Percentiles rank a stretch among this genome's conserved stretches.
Evolutionary conservation across 2,329 filamentous ascomycete species (phyloP).

Genomic region (Decorospora gaudefroyi): DNA sequence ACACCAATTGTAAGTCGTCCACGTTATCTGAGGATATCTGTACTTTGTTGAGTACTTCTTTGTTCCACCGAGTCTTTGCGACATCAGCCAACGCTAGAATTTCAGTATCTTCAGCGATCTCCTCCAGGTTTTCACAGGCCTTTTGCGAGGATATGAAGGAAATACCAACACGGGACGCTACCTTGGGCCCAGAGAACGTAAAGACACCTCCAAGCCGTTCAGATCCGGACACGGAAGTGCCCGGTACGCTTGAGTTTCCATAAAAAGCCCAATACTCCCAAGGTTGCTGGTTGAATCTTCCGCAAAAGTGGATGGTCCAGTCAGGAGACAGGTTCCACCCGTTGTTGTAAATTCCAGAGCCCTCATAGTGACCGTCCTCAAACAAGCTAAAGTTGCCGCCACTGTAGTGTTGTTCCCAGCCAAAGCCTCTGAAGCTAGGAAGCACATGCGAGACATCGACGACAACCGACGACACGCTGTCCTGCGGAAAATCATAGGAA

Average conservation of each 20-base stretch:
- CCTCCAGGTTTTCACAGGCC: constrained; percentile 63
- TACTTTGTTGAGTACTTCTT: constrained; percentile 65
- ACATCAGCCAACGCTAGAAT: constrained; percentile 54
- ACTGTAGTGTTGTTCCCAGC: constrained; percentile 65
- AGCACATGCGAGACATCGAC: constrained; percentile 69
- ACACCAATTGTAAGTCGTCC: constrained; percentile 64
- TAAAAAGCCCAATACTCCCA: constrained; percentile 38
- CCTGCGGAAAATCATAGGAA: constrained; percentile 61
- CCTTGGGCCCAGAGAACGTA: constrained; percentile 54
- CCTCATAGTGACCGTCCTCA: constrained; percentile 61
- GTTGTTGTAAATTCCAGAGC: constrained; percentile 66
- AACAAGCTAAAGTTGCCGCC: constrained; percentile 62
- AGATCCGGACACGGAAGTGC: constrained; percentile 23
- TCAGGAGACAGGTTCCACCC: constrained; percentile 67
- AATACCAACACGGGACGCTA: constrained; percentile 66
- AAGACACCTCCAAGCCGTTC: constrained; percentile 56
- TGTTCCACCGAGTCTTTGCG: constrained; percentile 63
- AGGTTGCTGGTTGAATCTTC: constrained; percentile 57
- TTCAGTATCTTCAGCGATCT: constrained; percentile 57
- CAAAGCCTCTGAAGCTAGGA: constrained; percentile 63
- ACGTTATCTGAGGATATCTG: constrained; percentile 62
- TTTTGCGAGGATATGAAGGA: constrained; percentile 67
- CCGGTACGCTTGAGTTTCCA: constrained; percentile 26
- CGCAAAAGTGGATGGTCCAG: constrained; percentile 68
- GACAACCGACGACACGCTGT: constrained; percentile 54